Evolutionary conservation across 2,329 filamentous ascomycete genomes (phyloP).

Genomic region (Aureobasidium sp.): DNA sequence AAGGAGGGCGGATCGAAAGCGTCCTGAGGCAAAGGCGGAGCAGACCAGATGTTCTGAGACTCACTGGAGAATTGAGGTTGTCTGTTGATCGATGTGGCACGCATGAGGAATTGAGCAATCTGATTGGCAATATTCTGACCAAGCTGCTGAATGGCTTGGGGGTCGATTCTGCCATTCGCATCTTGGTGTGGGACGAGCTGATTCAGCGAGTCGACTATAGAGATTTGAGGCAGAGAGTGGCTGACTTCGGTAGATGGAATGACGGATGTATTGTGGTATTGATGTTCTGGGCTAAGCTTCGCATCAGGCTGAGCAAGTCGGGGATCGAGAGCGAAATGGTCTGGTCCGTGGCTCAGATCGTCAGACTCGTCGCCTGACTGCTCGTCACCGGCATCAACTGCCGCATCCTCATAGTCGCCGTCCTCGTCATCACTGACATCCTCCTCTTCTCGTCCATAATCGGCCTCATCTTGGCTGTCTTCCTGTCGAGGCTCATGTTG

Average conservation of each 20-base stretch:
- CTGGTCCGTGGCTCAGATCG: constrained; percentile 16
- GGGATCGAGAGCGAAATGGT: not conserved
- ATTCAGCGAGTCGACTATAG: constrained; percentile 11
- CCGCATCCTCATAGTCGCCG: constrained; percentile 6
- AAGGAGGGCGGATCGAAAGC: constrained; percentile 7
- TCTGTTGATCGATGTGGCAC: not conserved
- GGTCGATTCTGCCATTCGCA: constrained; percentile 16
- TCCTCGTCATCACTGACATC: constrained; percentile 14
- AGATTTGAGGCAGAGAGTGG: constrained; percentile 10
- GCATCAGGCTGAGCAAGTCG: constrained; percentile 7
- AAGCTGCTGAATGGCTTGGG: constrained; percentile 27
- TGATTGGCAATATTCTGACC: constrained; percentile 30
- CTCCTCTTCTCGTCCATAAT: constrained; percentile 13
- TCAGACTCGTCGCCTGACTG: constrained; percentile 16
- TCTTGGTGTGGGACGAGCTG: constrained; percentile 14
- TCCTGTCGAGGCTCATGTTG: not conserved
- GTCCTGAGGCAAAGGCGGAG: constrained; percentile 9
- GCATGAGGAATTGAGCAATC: constrained; percentile 26
- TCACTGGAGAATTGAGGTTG: constrained; percentile 13
- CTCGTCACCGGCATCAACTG: constrained; percentile 8
- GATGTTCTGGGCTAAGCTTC: not conserved
- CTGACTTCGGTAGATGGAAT: constrained; percentile 8
- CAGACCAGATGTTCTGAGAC: not conserved
- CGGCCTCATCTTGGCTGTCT: constrained; percentile 6
- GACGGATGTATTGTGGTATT: constrained; percentile 5